Conservation (phyloP, 352 stramenopile species). For the Globisporangium nodosum region DNA sequence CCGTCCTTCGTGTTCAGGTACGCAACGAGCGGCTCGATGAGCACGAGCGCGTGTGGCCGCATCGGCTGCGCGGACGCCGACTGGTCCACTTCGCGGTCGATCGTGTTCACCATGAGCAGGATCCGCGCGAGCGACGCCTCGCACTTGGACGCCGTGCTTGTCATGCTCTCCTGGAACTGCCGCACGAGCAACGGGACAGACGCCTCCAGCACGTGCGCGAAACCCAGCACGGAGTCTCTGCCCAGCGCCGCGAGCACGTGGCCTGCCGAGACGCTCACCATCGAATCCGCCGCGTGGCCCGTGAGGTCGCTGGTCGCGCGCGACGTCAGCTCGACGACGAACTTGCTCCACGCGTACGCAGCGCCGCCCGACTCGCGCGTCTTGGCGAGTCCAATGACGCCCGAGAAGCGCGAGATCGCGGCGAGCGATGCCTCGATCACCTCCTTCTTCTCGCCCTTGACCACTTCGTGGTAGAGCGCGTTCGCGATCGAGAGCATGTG, state of each 20-base stretch:
- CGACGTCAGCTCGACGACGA: slow-evolving; percentile 73
- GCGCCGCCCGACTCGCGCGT: slow-evolving; percentile 45
- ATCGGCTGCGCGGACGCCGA: slow-evolving; percentile 64
- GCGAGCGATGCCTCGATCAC: slow-evolving; percentile 58
- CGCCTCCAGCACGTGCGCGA: slow-evolving; percentile 66
- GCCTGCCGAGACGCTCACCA: slow-evolving; percentile 72
- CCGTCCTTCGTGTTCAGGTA: slow-evolving; percentile 39
- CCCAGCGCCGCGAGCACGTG: slow-evolving; percentile 62
- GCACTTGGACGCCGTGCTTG: slow-evolving; percentile 47
- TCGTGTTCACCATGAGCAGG: slow-evolving; percentile 72
- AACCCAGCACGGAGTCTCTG: slow-evolving; percentile 57
- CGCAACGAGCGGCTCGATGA: slow-evolving; percentile 54
- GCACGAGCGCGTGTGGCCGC: slow-evolving; percentile 46
- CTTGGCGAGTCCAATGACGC: slow-evolving; percentile 58
- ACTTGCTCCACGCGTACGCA: slow-evolving; percentile 79
- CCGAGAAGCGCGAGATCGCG: slow-evolving; percentile 61
- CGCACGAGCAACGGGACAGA: slow-evolving; percentile 55
- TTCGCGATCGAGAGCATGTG: slow-evolving; percentile 61
- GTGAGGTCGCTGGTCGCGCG: slow-evolving; percentile 58
- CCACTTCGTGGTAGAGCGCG: slow-evolving; percentile 75
- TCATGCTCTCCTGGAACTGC: slow-evolving; percentile 44
- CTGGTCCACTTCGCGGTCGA: slow-evolving; percentile 80
- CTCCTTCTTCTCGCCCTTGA: slow-evolving; percentile 82
- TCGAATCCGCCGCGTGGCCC: slow-evolving; percentile 71
- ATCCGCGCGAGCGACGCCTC: slow-evolving; percentile 64